phyloP scores from a whole-genome alignment of 441 rosid species.

The Brassica balearica region DNA sequence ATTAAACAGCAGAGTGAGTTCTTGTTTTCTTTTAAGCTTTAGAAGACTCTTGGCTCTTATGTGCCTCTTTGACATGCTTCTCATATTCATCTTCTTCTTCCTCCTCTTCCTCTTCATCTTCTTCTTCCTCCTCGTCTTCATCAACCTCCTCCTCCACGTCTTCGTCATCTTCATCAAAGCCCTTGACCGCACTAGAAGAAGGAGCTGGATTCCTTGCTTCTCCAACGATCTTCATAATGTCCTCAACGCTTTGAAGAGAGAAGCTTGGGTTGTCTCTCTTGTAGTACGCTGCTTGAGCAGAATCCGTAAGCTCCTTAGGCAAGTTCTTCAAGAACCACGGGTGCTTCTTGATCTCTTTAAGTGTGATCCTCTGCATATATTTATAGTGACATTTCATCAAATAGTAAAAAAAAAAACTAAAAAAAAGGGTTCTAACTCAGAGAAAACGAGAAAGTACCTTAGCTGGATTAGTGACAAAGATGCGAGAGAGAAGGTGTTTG shows the following conservation, averaged over 20 bases:
- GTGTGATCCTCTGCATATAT: slow-evolving; percentile 64
- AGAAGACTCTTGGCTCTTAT: slow-evolving; percentile 33
- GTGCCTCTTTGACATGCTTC: slow-evolving; percentile 80
- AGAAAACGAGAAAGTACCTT: slow-evolving; percentile 50
- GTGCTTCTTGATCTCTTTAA: slow-evolving; percentile 81
- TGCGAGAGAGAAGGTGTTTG: slow-evolving; percentile 75
- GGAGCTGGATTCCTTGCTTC: slow-evolving; percentile 79
- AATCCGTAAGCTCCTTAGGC: slow-evolving; percentile 76
- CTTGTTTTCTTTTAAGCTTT: slow-evolving; percentile 9
- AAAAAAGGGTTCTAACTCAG: not conserved
- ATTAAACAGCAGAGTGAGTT: slow-evolving; percentile 18
- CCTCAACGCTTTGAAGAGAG: slow-evolving; percentile 74
- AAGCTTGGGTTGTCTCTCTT: slow-evolving; percentile 70
- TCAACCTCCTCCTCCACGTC: slow-evolving; percentile 67
- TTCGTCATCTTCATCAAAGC: slow-evolving; percentile 68
- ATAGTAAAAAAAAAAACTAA: not conserved
- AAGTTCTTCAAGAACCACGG: slow-evolving; percentile 94
- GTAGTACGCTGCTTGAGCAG: slow-evolving; percentile 71
- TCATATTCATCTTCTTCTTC: slow-evolving; percentile 90
- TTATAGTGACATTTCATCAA: not conserved
- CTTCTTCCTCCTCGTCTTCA: slow-evolving; percentile 58
- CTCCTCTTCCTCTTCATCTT: slow-evolving; percentile 54
- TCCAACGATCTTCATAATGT: slow-evolving; percentile 81
- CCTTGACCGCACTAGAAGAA: slow-evolving; percentile 53
- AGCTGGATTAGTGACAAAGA: slow-evolving; percentile 73